Evolutionary conservation across 352 stramenopile genomes (phyloP), one percentile per base, ranked within the genome.

Genomic region (Pythium scleroteichum): DNA sequence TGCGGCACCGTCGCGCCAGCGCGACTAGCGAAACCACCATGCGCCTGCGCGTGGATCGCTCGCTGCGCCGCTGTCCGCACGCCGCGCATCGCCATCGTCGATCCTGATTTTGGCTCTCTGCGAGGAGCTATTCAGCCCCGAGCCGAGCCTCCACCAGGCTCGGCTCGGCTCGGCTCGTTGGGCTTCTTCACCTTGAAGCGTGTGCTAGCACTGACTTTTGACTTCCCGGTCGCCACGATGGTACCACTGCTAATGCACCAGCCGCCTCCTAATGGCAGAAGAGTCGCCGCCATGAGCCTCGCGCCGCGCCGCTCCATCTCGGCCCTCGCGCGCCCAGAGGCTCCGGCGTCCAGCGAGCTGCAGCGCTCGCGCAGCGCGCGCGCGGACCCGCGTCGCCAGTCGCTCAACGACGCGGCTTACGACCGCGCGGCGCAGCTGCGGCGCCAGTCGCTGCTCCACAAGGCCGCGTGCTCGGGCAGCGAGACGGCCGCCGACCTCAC

Each of bases 401-500:
- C 59, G 39, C n/a, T 67, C 6, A 56, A 49, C 22, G 59, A 67
- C 13, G 33, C 10, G 22, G 42, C 20, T 6, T 26, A 35, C 23
- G 49, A 65, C 16, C 48, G 58, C 4, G 47, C 39, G 5, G 27
- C 19, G 22, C 58, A 53, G 1, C 23, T 49, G 20, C 42, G 29
- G 14, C 42, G 53, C 45, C 41, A 55, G 35, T 64, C 58, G 14
- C 41, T 57, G 35, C 54, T 65, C 33, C 45, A 60, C 44, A 51
- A 54, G n/a, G 35, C 41, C 14, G n/a, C 47, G 26, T 52, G 19
- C 24, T 52, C 45, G 13, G 45, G 45, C 17, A 51, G 16, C 19
- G 59, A 59, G 16, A 70, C 73, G 19, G 73, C 71, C 13, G 75
- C 68, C 3, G 77, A 83, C 41, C 65, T 90, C 47, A 71, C 76